Evolutionary conservation across 1,284 basidiomycete species (phyloP), one percentile per base, ranked within the genome.

Genomic region (Coniophora puteana): DNA sequence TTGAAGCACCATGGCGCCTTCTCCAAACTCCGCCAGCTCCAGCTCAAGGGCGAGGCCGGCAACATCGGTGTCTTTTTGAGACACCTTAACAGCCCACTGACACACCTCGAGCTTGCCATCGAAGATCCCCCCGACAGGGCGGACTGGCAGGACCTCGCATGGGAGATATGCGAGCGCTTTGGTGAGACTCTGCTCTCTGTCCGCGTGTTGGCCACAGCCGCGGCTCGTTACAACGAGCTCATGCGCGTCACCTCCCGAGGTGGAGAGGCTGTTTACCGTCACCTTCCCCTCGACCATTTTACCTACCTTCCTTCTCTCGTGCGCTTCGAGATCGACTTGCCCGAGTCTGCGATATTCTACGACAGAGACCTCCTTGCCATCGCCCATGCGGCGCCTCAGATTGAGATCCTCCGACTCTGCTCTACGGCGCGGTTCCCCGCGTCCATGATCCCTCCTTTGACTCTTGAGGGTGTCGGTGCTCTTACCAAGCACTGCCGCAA

Each of bases 61-160:
- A 83, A 80, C 57, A 74, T 87, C 40, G 72, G 76, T 4, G 76
- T 77, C 13, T 89, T 89, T 65, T 59, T 88, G 47, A 76, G 72
- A 49, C 81, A 85, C 52, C 59, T 89, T 51, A 69, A 74, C 13
- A 77, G 73, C 54, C 68, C 74, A 24, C 62, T 89, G 50, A 63
- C 68, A 18, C 71, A 74, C 38, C 69, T 89, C 45, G 84, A 88
- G 40, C 71, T 89, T 29, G 67, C 79, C 52, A 79, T 89, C 47
- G 85, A 88, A 49, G 85, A 88, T 52, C 83, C 85, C 12, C 82
- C 83, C 11, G 74, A 80, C 50, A 71, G 70, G 45, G 72, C 72
- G 11, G 83, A 86, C 53, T 89, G 85, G 85, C 76, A 76, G 49
- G 76, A 84, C 46, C 66, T 88, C 16, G 83, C 75, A 34, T 60